A percentile compares a stretch with the other conserved stretches of the same genome.
Conservation (phyloP, 2,329 filamentous ascomycete genomes). For the Xylariaceae sp. region DNA sequence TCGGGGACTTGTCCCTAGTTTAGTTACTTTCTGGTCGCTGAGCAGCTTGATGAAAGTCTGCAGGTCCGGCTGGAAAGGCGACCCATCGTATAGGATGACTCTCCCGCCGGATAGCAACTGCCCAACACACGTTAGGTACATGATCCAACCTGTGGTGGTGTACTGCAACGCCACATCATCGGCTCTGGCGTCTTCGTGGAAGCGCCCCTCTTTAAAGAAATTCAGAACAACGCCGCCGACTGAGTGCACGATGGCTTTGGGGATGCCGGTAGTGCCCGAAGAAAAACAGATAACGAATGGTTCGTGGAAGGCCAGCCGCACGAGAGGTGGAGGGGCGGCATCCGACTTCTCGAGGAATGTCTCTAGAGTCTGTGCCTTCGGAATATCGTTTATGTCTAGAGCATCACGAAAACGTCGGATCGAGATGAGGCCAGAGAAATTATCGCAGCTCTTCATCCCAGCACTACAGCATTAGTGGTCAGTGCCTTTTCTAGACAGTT, state of each 20-base stretch:
- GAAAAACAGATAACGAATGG: conserved; percentile 80
- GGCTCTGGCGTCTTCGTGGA: conserved; percentile 49
- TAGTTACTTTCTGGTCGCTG: conserved; percentile 67
- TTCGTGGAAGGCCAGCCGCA: conserved; percentile 68
- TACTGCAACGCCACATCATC: conserved; percentile 55
- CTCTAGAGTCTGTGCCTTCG: conserved; percentile 48
- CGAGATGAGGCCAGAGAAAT: conserved; percentile 66
- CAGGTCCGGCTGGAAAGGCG: conserved; percentile 73
- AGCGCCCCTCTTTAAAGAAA: conserved; percentile 58
- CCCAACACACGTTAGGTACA: conserved; percentile 70
- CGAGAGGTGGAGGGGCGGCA: conserved; percentile 51
- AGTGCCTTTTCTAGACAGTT: too few relatives aligned
- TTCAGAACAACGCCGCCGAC: conserved; percentile 65
- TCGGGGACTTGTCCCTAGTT: conserved; percentile 74
- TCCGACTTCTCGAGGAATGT: conserved; percentile 45
- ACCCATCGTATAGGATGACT: conserved; percentile 79
- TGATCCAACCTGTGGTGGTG: conserved; percentile 82
- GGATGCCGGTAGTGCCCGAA: conserved; percentile 79
- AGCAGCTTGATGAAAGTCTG: conserved; percentile 65
- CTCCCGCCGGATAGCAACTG: conserved; percentile 63
- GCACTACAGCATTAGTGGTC: too few relatives aligned
- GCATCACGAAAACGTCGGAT: conserved; percentile 67
- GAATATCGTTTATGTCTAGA: conserved; percentile 59
- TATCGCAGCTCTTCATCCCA: conserved; percentile 61
- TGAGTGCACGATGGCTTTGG: conserved; percentile 85